These are phyloP conservation scores for Triangularia setosa DNA, from an alignment of 2,329 filamentous ascomycete genomes.

Conservation along the genomic window DNA sequence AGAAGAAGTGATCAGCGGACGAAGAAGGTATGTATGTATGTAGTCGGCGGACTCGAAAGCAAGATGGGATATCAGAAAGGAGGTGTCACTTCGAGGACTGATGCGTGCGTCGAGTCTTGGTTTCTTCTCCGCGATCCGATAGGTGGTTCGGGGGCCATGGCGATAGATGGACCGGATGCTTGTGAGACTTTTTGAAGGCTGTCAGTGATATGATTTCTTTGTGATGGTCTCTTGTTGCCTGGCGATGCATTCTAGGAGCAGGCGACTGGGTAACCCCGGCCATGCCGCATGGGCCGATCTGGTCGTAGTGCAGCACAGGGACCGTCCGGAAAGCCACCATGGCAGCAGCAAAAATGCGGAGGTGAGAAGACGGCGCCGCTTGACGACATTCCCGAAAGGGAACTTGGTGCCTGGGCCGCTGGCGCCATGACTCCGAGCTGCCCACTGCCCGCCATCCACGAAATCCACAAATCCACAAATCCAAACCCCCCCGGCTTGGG, in stretches of 20 bases:
- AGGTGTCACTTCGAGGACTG: slow-evolving; percentile 4
- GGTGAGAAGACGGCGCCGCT: slow-evolving; percentile 26
- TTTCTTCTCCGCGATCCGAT: not conserved
- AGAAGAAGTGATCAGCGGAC: slow-evolving; percentile 12
- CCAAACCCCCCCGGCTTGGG: slow-evolving; percentile 12
- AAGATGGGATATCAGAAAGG: slow-evolving; percentile 2
- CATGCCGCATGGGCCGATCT: slow-evolving; percentile 21
- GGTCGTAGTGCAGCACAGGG: slow-evolving; percentile 17
- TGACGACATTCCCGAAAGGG: slow-evolving; percentile 29
- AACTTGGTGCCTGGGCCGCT: slow-evolving; percentile 25
- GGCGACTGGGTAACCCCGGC: slow-evolving; percentile 6
- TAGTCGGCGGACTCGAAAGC: not conserved
- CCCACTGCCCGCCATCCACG: not conserved
- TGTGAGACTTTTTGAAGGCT: not conserved
- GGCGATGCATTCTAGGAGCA: not conserved
- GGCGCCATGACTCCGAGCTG: slow-evolving; percentile 16
- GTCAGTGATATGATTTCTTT: not conserved
- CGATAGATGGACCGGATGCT: not conserved
- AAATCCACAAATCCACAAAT: not conserved
- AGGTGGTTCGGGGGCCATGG: not conserved
- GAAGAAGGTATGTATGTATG: too few relatives aligned
- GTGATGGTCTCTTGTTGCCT: not conserved
- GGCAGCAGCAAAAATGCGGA: slow-evolving; percentile 22
- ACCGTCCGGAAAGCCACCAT: slow-evolving; percentile 12
- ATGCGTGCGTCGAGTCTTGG: slow-evolving; percentile 2